Conservation (phyloP, 495 filamentous ascomycete species). For the Thozetella sp. region DNA sequence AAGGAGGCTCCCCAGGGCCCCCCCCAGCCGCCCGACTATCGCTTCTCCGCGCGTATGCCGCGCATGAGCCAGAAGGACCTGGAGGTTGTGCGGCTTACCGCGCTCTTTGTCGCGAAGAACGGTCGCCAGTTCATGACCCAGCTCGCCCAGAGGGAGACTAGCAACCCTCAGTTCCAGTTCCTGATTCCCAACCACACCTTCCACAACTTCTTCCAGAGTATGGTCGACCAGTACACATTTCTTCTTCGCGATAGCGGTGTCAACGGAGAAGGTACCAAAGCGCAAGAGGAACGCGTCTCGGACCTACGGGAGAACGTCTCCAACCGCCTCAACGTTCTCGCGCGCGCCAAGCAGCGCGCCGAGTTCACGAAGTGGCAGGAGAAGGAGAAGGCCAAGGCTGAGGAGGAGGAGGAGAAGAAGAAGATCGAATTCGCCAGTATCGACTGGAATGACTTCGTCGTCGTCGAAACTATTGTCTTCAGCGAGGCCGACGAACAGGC, state of each 20-base stretch:
- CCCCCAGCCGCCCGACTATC: conserved; percentile 82
- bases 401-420: conserved; percentile 86
- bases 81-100: conserved; percentile 88
- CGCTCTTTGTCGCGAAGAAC: conserved; percentile 87
- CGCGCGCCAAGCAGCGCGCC: conserved; percentile 78
- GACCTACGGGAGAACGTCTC: conserved; percentile 77
- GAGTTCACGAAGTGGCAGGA: conserved; percentile 87
- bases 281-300: conserved; percentile 67
- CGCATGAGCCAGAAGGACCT: conserved; percentile 95
- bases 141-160: conserved; percentile 81
- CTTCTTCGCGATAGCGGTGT: conserved; percentile 72
- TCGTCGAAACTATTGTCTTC: conserved; percentile 96
- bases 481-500: conserved; percentile 85
- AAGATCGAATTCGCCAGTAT: conserved; percentile 85
- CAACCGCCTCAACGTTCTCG: conserved; percentile 79
- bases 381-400: conserved; percentile 83
- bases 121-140: conserved; percentile 89
- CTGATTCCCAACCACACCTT: conserved; percentile 92
- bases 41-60: conserved; percentile 96
- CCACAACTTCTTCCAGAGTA: conserved; percentile 88
- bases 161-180: conserved; percentile 97
- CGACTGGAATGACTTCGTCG: conserved; percentile 97
- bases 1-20: conserved; percentile 79
- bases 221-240: conserved; percentile 93
- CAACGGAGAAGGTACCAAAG: conserved; percentile 64